phyloP scores from a whole-genome alignment of 106 monocot species.

The Phalaenopsis equestris region DNA sequence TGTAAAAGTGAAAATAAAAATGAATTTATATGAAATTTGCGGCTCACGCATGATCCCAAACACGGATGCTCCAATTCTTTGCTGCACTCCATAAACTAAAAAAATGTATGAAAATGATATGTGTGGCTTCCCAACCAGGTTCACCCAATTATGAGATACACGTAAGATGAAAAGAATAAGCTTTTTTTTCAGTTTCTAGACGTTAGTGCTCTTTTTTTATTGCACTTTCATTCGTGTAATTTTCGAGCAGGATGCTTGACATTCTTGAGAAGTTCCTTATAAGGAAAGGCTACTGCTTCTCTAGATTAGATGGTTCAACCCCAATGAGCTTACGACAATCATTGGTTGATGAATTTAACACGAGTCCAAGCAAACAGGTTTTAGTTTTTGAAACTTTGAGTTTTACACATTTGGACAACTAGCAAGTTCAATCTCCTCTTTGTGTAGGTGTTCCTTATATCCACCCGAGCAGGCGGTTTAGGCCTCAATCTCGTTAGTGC shows the following conservation, averaged over 20 bases:
- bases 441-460: slow-evolving; percentile 81
- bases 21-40: no score
- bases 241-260: slow-evolving; percentile 70
- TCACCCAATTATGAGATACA: no score
- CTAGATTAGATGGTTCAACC: slow-evolving; percentile 91
- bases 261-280: slow-evolving; percentile 94
- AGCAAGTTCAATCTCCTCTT: slow-evolving; percentile 3
- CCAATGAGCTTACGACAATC: slow-evolving; percentile 80
- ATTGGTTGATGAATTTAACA: slow-evolving; percentile 88
- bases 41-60: no score
- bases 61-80: no score
- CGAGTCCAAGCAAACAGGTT: slow-evolving; percentile 83
- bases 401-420: neutral
- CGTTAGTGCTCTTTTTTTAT: neutral
- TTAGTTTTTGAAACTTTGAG: neutral
- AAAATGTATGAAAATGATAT: no score
- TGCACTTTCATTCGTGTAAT: neutral
- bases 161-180: neutral
- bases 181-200: neutral
- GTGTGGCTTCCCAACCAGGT: no score
- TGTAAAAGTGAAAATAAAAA: no score
- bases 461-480: slow-evolving; percentile 81
- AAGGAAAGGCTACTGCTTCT: slow-evolving; percentile 88
- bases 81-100: no score
- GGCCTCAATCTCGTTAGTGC: slow-evolving; percentile 93